These are phyloP conservation scores for Psilocybe azurescens DNA, from an alignment of 768 basidiomycete genomes.

Conservation along the genomic window DNA sequence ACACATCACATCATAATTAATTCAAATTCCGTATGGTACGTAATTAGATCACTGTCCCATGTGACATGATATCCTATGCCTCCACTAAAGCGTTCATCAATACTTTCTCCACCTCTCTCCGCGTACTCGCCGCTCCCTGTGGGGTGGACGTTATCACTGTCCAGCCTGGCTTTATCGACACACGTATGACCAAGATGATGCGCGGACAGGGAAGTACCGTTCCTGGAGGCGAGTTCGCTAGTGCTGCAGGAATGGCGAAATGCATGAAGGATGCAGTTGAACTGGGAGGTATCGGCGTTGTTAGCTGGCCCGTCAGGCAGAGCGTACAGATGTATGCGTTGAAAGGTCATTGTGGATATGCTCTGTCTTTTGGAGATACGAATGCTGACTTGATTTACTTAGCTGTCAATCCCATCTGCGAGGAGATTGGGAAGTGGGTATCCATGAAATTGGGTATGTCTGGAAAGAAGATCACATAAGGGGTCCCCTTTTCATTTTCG, in stretches of 20 bases:
- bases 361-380: no score
- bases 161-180: constrained; percentile 33
- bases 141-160: constrained; percentile 32
- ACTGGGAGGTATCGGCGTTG: constrained; percentile 29
- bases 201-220: constrained; percentile 27
- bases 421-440: constrained; percentile 27
- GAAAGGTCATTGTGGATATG: constrained; percentile 17
- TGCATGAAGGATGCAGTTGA: constrained; percentile 32
- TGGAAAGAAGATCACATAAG: constrained; percentile 30
- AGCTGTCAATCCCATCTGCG: constrained; percentile 34
- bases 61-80: constrained; percentile 36
- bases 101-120: constrained; percentile 34
- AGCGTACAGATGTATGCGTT: constrained; percentile 28
- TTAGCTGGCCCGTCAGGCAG: constrained; percentile 31
- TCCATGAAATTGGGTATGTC: constrained; percentile 25
- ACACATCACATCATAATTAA: no score
- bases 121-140: constrained; percentile 28
- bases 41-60: no score
- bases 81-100: constrained; percentile 38
- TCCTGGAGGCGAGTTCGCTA: constrained; percentile 23
- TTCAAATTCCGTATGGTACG: no score
- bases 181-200: constrained; percentile 32
- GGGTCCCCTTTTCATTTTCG: not conserved
- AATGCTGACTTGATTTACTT: not conserved
- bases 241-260: constrained; percentile 26